Evolutionary conservation across 2,329 filamentous ascomycete genomes (phyloP), one percentile per base, ranked within the genome.

Genomic region (Lecanosticta acicola): DNA sequence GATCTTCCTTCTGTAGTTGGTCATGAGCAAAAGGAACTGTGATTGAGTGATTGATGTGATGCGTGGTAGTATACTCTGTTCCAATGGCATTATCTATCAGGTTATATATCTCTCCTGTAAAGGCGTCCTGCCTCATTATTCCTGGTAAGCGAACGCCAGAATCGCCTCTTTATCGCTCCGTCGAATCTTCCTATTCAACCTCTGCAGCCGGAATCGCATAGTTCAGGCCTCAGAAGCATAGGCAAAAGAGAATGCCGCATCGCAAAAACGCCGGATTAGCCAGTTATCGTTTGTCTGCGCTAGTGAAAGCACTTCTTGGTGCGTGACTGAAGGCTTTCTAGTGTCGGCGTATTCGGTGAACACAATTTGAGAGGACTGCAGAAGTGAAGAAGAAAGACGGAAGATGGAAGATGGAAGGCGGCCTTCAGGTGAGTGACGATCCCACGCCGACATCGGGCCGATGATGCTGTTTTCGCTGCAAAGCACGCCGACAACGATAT

Each of bases 201-300:
- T 61, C 20, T 69, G 63, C 45, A 75, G 52, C 49, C 71, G 55
- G 9, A 62, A 41, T 7, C 67, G 66, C 44, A 74, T 68, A 4
- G 65, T 51, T 72, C 72, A 75, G 1, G 71, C 72, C 16, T 62
- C 59, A 4, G 68, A 43, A 1, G 70, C 67, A 32, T 71, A 73
- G 0, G 67, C 71, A 2, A 70, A 65, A 0, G 70, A 74, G 10
- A 67, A 66, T 1, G 54, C 64, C 1, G 71, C 70, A 3, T 70
- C 11, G 71, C 69, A 0, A 66, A 68, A 40, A n/a, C 29, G 32
- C 36, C 46, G 46, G 20, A 14, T 26, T 19, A 24, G 41, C 35
- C 39, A 42, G 39, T 49, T 43, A 20, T 50, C 34, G 41, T 43
- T 46, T 9, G 49, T 54, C 17, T 48, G 32, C 24, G 43, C 45